A percentile compares a stretch with the other conserved stretches of the same genome.
Evolutionary conservation across 768 basidiomycete species (phyloP).

Genomic region (Daedalea quercina): DNA sequence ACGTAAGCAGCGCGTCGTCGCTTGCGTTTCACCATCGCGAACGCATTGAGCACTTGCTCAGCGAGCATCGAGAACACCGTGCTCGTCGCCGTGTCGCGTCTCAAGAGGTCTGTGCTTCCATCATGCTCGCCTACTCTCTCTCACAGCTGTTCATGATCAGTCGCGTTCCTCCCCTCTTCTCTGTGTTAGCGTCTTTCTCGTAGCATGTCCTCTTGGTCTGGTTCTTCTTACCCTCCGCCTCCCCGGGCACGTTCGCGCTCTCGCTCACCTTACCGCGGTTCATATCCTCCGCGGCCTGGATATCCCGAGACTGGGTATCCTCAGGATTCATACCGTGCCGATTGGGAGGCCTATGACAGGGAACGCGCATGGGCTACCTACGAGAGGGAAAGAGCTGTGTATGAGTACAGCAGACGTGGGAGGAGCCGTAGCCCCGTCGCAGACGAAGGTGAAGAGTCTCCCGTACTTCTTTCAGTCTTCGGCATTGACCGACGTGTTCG

Average conservation of each 20-base stretch:
- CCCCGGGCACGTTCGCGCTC: conserved; percentile 76
- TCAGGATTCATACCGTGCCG: conserved; percentile 50
- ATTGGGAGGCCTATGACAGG: conserved; percentile 70
- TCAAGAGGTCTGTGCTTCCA: conserved; percentile 88
- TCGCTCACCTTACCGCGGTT: conserved; percentile 57
- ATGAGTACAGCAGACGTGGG: conserved; percentile 64
- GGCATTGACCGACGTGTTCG: conserved; percentile 7
- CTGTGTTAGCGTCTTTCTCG: conserved; percentile 45
- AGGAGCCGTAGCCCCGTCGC: conserved; percentile 71
- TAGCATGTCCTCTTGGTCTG: conserved; percentile 76
- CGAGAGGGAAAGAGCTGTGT: conserved; percentile 62
- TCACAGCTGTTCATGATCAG: conserved; percentile 65
- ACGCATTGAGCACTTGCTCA: conserved; percentile 38
- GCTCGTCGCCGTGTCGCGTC: conserved; percentile 34
- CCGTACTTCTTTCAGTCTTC: background rate
- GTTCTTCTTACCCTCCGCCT: conserved; percentile 63
- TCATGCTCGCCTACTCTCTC: conserved; percentile 80
- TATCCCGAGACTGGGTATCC: conserved; percentile 52
- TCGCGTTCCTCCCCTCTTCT: conserved; percentile 47
- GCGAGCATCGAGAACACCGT: conserved; percentile 30
- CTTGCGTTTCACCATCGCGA: conserved; percentile 50
- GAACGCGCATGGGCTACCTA: conserved; percentile 60
- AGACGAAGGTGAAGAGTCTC: conserved; percentile 50
- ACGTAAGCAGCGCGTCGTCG: conserved; percentile 1
- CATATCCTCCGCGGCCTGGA: conserved; percentile 48